Conservation (phyloP, 2,329 filamentous ascomycete genomes). For the Xylaria sp. region DNA sequence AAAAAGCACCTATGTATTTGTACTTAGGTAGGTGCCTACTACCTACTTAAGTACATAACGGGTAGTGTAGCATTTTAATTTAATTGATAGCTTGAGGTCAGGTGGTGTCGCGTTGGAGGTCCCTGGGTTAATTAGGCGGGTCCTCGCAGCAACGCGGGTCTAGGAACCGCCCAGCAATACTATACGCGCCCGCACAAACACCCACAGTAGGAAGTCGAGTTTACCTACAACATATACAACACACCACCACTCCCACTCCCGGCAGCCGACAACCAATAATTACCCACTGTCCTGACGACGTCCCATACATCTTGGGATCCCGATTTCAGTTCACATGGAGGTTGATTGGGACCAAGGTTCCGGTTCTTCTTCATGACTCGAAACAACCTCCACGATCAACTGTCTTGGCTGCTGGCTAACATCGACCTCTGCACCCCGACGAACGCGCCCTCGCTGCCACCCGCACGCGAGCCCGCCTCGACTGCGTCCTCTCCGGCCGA, state of each 20-base stretch:
- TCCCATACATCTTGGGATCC: conserved; percentile 35
- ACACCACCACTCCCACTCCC: neutral
- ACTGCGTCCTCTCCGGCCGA: conserved; percentile 44
- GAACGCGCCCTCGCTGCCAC: conserved; percentile 54
- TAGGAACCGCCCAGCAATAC: neutral
- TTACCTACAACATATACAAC: neutral
- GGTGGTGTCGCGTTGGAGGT: conserved; percentile 40
- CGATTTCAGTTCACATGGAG: conserved; percentile 47
- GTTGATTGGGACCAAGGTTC: conserved; percentile 51
- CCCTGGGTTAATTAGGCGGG: conserved; percentile 37
- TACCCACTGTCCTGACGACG: neutral
- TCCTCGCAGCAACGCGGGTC: conserved; percentile 31
- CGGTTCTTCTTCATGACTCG: conserved; percentile 68
- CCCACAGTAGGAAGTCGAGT: neutral
- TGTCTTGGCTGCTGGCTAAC: conserved; percentile 68
- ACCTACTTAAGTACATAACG: too few relatives aligned
- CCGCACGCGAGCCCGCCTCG: conserved; percentile 43
- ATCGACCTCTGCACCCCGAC: conserved; percentile 55
- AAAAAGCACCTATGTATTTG: too few relatives aligned
- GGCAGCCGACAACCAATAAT: conserved; percentile 22
- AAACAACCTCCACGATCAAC: conserved; percentile 68
- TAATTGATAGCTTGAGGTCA: conserved; percentile 40
- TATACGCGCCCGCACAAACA: conserved; percentile 24
- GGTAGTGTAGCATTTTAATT: too few relatives aligned
- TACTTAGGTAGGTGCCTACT: too few relatives aligned